These are phyloP conservation scores for Podila epigama DNA, from an alignment of 192 early-diverging fungal genomes.

Conservation along the genomic window DNA sequence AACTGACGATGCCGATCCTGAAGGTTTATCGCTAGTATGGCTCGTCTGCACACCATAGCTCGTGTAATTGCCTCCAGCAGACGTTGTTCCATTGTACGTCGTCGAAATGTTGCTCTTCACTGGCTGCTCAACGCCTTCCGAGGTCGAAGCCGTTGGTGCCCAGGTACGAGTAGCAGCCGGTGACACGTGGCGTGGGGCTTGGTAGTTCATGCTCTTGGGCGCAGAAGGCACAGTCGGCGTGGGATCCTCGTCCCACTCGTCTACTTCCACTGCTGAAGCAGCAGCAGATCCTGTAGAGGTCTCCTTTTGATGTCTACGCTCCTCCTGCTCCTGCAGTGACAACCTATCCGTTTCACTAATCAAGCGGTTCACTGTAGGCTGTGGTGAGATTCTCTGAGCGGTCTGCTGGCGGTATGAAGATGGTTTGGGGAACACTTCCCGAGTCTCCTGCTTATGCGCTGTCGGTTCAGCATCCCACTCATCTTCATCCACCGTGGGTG, in stretches of 20 bases:
- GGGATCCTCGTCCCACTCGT: conserved; percentile 48
- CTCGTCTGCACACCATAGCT: too few relatives aligned
- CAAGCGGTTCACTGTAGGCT: conserved; percentile 9
- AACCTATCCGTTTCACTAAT: conserved; percentile 28
- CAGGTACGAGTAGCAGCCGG: conserved; percentile 45
- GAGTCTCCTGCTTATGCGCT: neutral
- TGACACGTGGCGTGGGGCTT: conserved; percentile 26
- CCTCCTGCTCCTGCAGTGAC: conserved; percentile 32
- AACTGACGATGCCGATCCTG: neutral
- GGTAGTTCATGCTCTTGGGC: conserved; percentile 27
- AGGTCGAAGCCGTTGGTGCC: conserved; percentile 8
- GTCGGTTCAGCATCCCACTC: conserved; percentile 44
- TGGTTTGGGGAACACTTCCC: neutral
- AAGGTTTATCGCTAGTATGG: neutral
- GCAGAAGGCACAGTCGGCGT: conserved; percentile 34
- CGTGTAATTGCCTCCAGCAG: too few relatives aligned
- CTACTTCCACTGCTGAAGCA: neutral
- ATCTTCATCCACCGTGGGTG: conserved; percentile 25
- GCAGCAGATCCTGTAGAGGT: neutral
- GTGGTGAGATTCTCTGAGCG: conserved; percentile 5
- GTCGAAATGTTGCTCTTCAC: neutral
- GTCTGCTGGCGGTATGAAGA: neutral
- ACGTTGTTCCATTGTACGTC: too few relatives aligned
- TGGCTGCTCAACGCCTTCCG: neutral
- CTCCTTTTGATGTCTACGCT: conserved; percentile 16